phyloP scores from a whole-genome alignment of 2,329 filamentous ascomycete species.

The Ascochyta clinopodiicola region DNA sequence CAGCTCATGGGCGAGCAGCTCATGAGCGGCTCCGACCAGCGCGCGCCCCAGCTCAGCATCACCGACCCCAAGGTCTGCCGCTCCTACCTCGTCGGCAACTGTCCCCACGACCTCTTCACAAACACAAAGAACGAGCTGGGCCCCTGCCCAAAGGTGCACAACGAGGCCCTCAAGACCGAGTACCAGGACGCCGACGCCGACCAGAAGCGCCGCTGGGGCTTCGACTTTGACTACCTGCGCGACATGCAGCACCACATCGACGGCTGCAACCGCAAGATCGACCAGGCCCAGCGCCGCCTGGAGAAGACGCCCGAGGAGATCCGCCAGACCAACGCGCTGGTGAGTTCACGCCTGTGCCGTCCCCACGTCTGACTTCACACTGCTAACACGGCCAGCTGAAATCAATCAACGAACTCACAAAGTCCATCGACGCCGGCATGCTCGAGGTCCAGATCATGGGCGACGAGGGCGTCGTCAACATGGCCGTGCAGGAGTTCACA shows the following conservation, averaged over 20 bases:
- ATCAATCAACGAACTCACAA: conserved; percentile 79
- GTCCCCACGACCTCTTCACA: conserved; percentile 98
- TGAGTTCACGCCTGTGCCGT: conserved; percentile 43
- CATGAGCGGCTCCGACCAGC: conserved; percentile 76
- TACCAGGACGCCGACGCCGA: conserved; percentile 76
- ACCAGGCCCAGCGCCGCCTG: conserved; percentile 83
- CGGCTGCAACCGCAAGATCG: conserved; percentile 93
- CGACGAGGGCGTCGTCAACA: conserved; percentile 78
- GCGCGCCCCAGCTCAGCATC: conserved; percentile 82
- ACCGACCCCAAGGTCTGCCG: conserved; percentile 94
- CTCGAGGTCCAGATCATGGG: conserved; percentile 86
- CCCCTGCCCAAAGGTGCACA: conserved; percentile 85
- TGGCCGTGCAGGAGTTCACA: conserved; percentile 87
- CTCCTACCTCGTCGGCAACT: conserved; percentile 91
- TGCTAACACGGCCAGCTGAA: conserved; percentile 64
- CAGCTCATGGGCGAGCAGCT: conserved; percentile 81
- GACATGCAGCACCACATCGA: conserved; percentile 97
- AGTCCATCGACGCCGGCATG: conserved; percentile 80
- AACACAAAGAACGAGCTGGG: conserved; percentile 99
- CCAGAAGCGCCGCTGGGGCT: conserved; percentile 80
- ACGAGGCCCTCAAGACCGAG: conserved; percentile 85
- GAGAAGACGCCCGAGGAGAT: conserved; percentile 99
- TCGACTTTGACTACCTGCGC: conserved; percentile 95
- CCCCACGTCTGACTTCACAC: neutral
- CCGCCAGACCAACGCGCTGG: conserved; percentile 86